phyloP scores from a whole-genome alignment of 345 rosid genomes.

The Erucastrum elatum region DNA sequence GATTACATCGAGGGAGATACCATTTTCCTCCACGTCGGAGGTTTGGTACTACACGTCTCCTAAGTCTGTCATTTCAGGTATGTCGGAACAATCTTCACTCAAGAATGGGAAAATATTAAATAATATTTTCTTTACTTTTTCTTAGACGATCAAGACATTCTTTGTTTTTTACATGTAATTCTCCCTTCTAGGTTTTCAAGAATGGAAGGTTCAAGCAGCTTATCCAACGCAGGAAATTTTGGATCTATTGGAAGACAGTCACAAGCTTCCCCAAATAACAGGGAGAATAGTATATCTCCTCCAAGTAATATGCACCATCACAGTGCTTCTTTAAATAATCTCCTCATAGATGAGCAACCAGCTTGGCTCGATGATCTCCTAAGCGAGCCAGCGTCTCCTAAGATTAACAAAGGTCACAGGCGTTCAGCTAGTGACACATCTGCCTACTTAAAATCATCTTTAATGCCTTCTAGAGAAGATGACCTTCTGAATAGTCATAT shows the following conservation, averaged over 20 bases:
- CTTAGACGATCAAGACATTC: neutral
- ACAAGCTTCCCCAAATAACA: conserved; percentile 44
- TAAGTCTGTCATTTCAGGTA: conserved; percentile 16
- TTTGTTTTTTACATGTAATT: neutral
- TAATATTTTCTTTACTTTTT: neutral
- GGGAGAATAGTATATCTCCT: conserved; percentile 41
- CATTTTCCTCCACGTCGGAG: conserved; percentile 22
- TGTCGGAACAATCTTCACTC: neutral
- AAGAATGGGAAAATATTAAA: neutral
- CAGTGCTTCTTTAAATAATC: conserved; percentile 50
- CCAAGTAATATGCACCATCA: conserved; percentile 42
- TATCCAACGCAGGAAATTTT: conserved; percentile 41
- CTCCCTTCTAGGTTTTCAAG: neutral
- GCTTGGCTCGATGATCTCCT: conserved; percentile 72
- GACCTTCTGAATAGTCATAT: conserved; percentile 28
- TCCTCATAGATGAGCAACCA: conserved; percentile 49
- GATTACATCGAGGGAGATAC: neutral
- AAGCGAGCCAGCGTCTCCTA: conserved; percentile 53
- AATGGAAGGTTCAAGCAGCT: conserved; percentile 53
- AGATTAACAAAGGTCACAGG: conserved; percentile 45
- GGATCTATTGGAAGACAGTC: conserved; percentile 50
- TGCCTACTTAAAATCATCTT: conserved; percentile 44
- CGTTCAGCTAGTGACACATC: conserved; percentile 68
- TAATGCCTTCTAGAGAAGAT: conserved; percentile 34
- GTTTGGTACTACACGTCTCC: neutral